Evolutionary conservation across 176 grass and related monocot species (phyloP), one percentile per base, ranked within the genome.

Genomic region (Ensete glaucum): DNA sequence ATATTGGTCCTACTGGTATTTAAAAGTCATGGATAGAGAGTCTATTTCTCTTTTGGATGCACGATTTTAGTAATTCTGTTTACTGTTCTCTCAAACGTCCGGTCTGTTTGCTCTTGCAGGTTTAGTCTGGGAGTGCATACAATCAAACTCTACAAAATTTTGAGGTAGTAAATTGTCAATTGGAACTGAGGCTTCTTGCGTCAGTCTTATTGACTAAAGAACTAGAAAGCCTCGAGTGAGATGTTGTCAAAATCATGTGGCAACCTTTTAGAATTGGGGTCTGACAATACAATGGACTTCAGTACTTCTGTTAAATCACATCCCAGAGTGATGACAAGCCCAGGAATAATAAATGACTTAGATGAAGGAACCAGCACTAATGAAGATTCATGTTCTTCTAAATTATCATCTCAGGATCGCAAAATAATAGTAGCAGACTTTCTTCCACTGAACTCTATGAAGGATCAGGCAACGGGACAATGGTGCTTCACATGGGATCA

Each of bases 381-480:
- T 73, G 69, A 80, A 58, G 78, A 80, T 73, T 72, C 69, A 11
- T 17, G 50, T 73, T 21, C 14, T 73, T 24, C 68, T 1, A 63
- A 21, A 72, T 2, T 23, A 29, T 12, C 53, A 52, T 11, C n/a
- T 27, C 55, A 21, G 23, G 54, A 80, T 23, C 29, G 78, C 20
- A 80, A 80, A 80, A 72, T 80, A 52, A 64, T 73, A 62, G 78
- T 73, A 8, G 55, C 78, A 26, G 73, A 80, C 20, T 80, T 80
- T 15, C 78, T 80, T 80, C 78, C 78, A 53, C 29, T 80, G n/a
- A 63, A 73, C 60, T 72, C 55, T 26, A 12, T 19, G 16, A 63
- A 73, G 54, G 68, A 80, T 73, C 57, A 72, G 64, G 15, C 15
- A 26, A 73, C 55, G 14, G 78, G 68, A 50, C 22, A 80, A 64